Percentiles rank a stretch among this genome's conserved stretches.
Evolutionary conservation across 441 rosid genomes (phyloP).

Genomic region (Isatis lusitanica): DNA sequence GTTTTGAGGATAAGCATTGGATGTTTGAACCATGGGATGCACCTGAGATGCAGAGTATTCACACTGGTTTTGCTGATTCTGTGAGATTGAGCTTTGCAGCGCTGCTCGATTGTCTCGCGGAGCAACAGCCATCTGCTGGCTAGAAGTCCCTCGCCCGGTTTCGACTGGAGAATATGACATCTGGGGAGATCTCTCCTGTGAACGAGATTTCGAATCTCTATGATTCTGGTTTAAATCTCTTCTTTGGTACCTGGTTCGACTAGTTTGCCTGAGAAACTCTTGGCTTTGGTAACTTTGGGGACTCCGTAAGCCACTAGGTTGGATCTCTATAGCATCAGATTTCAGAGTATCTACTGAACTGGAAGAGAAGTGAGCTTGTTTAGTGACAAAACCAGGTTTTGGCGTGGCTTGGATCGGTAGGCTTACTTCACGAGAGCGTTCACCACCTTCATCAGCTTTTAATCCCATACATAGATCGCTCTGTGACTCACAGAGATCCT

Average conservation of each 20-base stretch:
- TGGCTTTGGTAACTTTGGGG: slow-evolving; percentile 40
- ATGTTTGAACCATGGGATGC: slow-evolving; percentile 38
- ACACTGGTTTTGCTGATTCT: slow-evolving; percentile 44
- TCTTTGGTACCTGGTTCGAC: slow-evolving; percentile 43
- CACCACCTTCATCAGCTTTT: slow-evolving; percentile 30
- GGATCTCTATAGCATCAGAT: slow-evolving; percentile 45
- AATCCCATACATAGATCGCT: slow-evolving; percentile 12
- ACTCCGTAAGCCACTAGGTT: slow-evolving; percentile 33
- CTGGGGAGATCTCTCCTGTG: slow-evolving; percentile 45
- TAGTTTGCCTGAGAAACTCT: slow-evolving; percentile 30
- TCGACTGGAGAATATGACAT: slow-evolving; percentile 35
- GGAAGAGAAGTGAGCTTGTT: slow-evolving; percentile 33
- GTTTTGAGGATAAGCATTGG: slow-evolving; percentile 44
- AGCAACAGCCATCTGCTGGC: slow-evolving; percentile 37
- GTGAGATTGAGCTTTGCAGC: slow-evolving; percentile 32
- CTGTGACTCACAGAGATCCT: slow-evolving; percentile 21
- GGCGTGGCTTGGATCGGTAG: slow-evolving; percentile 34
- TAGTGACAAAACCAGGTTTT: slow-evolving; percentile 33
- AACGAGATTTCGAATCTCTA: slow-evolving; percentile 49
- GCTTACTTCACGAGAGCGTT: slow-evolving; percentile 40
- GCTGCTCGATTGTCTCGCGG: slow-evolving; percentile 28
- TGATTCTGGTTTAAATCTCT: slow-evolving; percentile 39
- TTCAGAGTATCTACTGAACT: slow-evolving; percentile 39
- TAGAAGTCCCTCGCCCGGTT: slow-evolving; percentile 12
- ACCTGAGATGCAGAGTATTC: slow-evolving; percentile 37